Conservation (phyloP, 208 protist species). For the Trichomonas vaginalis region DNA sequence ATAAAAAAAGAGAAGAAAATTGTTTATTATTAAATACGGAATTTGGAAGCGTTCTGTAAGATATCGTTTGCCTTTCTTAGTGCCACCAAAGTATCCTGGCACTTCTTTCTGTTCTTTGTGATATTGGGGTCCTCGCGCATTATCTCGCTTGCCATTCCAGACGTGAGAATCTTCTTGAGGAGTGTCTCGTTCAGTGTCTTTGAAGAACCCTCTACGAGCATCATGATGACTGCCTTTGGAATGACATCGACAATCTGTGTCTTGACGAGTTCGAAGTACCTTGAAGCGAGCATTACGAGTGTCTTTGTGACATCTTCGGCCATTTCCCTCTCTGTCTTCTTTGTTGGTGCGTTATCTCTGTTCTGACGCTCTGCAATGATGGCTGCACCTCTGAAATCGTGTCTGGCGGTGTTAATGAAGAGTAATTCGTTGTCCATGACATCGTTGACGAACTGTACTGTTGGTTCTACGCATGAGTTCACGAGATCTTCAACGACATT, state of each 20-base stretch:
- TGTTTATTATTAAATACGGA: background rate
- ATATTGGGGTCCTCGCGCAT: constrained; percentile 41
- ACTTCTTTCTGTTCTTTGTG: constrained; percentile 30
- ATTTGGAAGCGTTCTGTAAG: background rate
- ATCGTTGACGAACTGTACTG: background rate
- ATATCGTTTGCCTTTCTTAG: constrained; percentile 24
- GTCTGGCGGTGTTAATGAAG: background rate
- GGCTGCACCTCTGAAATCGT: constrained; percentile 4
- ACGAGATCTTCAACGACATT: background rate
- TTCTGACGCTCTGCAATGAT: background rate
- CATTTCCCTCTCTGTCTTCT: background rate
- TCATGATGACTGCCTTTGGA: background rate
- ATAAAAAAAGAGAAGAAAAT: too few species aligned
- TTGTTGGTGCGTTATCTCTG: background rate
- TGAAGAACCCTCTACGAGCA: background rate
- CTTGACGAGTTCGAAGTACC: background rate
- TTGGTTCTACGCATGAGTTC: background rate
- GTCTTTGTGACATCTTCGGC: background rate
- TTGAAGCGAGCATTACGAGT: background rate
- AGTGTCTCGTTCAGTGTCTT: constrained; percentile 33
- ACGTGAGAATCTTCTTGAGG: constrained; percentile 37
- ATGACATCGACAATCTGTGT: background rate
- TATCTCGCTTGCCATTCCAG: constrained; percentile 32
- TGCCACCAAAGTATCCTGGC: constrained; percentile 30
- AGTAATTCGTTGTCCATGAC: constrained; percentile 18